A percentile compares a stretch with the other conserved stretches of the same genome.
phyloP scores from a whole-genome alignment of 148 eudicot genomes.

The Chenopodium quinoa region DNA sequence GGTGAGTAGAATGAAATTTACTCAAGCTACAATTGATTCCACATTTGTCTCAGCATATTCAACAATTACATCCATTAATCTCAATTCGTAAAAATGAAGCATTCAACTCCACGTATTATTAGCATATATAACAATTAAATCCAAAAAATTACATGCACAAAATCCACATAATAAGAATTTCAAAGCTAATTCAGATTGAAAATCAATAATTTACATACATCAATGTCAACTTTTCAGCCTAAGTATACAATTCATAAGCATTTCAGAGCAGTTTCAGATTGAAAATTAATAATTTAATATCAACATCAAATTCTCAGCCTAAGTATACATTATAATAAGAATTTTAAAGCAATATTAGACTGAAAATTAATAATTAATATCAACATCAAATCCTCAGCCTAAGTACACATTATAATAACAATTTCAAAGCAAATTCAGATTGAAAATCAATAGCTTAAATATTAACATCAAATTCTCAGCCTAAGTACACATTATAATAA shows the following conservation, averaged over 20 bases:
- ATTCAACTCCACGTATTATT: not conserved
- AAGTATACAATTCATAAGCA: too few relatives aligned
- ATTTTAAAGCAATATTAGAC: too few relatives aligned
- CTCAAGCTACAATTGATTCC: not conserved
- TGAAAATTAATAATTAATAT: not conserved
- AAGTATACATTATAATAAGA: too few relatives aligned
- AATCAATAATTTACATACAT: not conserved
- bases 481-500: too few relatives aligned
- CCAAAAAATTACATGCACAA: too few relatives aligned
- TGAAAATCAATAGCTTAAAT: not conserved
- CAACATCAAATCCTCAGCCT: not conserved
- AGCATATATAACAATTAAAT: not conserved
- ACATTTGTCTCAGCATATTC: not conserved
- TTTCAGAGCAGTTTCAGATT: too few relatives aligned
- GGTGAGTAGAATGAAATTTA: not conserved
- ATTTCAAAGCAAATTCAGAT: too few relatives aligned
- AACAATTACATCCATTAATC: not conserved
- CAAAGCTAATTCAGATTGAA: not conserved
- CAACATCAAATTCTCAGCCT: not conserved
- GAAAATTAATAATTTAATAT: not conserved
- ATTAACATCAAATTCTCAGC: not conserved
- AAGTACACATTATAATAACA: too few relatives aligned
- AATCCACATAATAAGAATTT: not conserved
- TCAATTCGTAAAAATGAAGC: too few relatives aligned
- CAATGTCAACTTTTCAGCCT: not conserved